A percentile compares a stretch with the other conserved stretches of the same genome.
Conservation (phyloP, 1,284 basidiomycete genomes). For the Gymnopus androsaceus region DNA sequence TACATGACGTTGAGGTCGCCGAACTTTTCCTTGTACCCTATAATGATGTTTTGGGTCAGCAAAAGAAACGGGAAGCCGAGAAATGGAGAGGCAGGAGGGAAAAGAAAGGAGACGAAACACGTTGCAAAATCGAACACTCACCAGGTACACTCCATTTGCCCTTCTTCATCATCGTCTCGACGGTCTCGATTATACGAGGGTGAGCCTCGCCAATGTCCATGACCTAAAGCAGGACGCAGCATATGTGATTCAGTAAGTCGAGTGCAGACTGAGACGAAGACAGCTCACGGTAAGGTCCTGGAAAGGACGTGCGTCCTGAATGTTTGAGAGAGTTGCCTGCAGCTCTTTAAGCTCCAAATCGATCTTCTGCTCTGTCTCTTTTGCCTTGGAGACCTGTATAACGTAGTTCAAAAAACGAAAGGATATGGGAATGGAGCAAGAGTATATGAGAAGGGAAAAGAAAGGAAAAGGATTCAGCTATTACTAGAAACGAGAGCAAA, state of each 20-base stretch:
- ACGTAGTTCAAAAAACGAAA: not conserved
- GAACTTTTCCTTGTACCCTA: conserved; percentile 92
- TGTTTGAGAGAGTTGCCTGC: conserved; percentile 94
- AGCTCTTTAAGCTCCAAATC: conserved; percentile 92
- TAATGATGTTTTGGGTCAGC: not conserved
- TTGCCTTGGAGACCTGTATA: conserved; percentile 82
- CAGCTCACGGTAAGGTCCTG: conserved; percentile 88
- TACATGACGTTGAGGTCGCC: conserved; percentile 90
- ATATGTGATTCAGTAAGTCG: too few relatives aligned
- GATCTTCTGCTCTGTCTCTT: conserved; percentile 91
- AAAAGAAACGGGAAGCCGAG: not conserved
- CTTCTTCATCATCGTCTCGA: conserved; percentile 98
- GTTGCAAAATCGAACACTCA: too few relatives aligned
- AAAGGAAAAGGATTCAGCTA: too few relatives aligned
- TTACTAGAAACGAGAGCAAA: too few relatives aligned
- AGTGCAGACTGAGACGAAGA: conserved; percentile 17
- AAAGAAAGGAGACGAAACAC: too few relatives aligned
- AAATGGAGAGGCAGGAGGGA: too few relatives aligned
- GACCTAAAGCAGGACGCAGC: conserved; percentile 48
- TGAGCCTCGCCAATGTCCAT: conserved; percentile 92
- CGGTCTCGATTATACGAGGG: conserved; percentile 89
- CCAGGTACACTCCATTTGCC: conserved; percentile 98
- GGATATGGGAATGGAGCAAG: too few relatives aligned
- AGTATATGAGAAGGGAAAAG: too few relatives aligned
- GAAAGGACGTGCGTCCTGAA: conserved; percentile 96